Evolutionary conservation across 129 eudicot genomes (phyloP).

Genomic region (Scalesia atractyloides): DNA sequence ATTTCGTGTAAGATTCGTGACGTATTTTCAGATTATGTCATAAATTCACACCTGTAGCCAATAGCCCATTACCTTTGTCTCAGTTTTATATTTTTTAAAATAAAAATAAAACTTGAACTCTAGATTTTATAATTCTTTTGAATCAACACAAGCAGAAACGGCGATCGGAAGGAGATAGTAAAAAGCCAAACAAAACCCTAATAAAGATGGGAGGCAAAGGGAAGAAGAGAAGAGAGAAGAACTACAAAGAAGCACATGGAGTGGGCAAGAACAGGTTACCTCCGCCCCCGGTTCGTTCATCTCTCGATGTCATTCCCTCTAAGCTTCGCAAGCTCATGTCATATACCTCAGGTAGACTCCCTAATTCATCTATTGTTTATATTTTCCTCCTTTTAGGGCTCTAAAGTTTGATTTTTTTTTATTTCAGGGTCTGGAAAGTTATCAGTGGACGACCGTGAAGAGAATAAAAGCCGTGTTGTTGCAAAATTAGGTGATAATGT

Average conservation of each 20-base stretch:
- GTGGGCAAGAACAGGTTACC: slow-evolving; percentile 62
- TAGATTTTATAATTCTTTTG: too few relatives aligned
- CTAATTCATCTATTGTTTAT: too few relatives aligned
- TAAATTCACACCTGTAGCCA: too few relatives aligned
- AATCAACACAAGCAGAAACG: neutral
- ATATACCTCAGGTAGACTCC: slow-evolving; percentile 24
- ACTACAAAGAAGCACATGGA: slow-evolving; percentile 87
- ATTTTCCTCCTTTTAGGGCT: too few relatives aligned
- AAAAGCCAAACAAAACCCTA: too few relatives aligned
- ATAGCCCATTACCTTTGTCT: too few relatives aligned
- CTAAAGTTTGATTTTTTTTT: neutral
- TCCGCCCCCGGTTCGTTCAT: slow-evolving; percentile 82
- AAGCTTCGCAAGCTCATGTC: slow-evolving; percentile 75
- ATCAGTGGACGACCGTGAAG: slow-evolving; percentile 23
- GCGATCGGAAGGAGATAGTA: neutral
- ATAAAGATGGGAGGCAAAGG: slow-evolving; percentile 85
- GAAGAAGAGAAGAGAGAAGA: slow-evolving; percentile 85
- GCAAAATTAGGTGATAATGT: slow-evolving; percentile 15
- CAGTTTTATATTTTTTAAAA: too few relatives aligned
- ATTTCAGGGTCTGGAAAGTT: slow-evolving; percentile 41
- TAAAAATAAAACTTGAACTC: too few relatives aligned
- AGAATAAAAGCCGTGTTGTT: slow-evolving; percentile 19
- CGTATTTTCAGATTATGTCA: too few relatives aligned
- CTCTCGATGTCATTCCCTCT: slow-evolving; percentile 74
- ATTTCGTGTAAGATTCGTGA: too few relatives aligned